Base-by-base conservation (phyloP, 2,329 filamentous ascomycete genomes). In the Arthrobotrys sphaeroides region DNA sequence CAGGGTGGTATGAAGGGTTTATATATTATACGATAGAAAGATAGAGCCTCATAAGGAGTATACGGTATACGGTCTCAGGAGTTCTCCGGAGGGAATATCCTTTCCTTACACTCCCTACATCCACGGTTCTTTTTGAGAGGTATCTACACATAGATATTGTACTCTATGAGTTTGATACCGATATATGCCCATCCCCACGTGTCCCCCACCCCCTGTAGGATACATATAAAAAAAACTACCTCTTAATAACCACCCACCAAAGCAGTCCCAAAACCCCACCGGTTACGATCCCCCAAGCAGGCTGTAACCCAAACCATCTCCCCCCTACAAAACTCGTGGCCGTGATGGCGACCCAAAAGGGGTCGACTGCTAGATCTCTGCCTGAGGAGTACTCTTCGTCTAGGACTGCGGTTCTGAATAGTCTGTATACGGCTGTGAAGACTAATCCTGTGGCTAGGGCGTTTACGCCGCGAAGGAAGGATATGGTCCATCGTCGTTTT, bases 271-370 rank as follows among this genome's bases (percentile, higher is more conserved):
- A 38, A 9, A 5, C 40, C 4, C 72, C 72, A 33, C 72, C 72
- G 1, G 69, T 18, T 10, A 75, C 13, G 3, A 75, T 75, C 1
- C 47, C 72, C 18, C 51, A 57, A n/a, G 65, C 49, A 4, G 72
- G 64, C 10, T 49, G 31, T 20, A 75, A 16, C 24, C 72, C 72
- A 43, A 69, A 75, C 72, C 72, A 75, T 24, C 59, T 64, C 5
- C 72, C 72, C 1, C 64, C 64, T 10, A 75, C 72, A 65, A 75
- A 75, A 36, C 72, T 75, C 47, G 65, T 69, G 3, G 86, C 86
- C 1, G 87, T 85, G 0, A 89, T 84, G 2, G 88, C 86, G 13
- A 89, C 85, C 86, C 88, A 89, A 86, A 87, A 89, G 0, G 88
- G 87, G 77, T 90, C 88, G 33, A 84, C 83, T 0, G 82, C 87